A percentile compares a stretch with the other conserved stretches of the same genome.
Conservation (phyloP, 169 alveolate genomes). For the Theileria parva region DNA sequence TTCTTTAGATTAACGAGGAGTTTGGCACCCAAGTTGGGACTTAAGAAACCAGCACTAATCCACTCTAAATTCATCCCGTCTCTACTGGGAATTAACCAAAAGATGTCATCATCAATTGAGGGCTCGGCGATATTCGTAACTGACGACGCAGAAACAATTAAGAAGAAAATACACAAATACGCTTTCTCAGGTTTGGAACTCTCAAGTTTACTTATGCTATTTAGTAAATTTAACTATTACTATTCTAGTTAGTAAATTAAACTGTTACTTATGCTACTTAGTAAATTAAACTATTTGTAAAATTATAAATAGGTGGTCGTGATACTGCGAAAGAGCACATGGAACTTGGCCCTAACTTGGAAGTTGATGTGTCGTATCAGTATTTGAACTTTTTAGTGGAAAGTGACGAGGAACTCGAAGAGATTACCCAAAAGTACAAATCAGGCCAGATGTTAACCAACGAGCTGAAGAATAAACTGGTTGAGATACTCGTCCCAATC, state of each 20-base stretch:
- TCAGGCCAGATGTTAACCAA: constrained; percentile 96
- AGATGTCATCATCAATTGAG: constrained; percentile 76
- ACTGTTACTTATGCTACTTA: neutral
- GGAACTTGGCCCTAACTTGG: constrained; percentile 93
- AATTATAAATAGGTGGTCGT: constrained; percentile 83
- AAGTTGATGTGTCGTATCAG: constrained; percentile 96
- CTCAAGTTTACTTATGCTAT: neutral
- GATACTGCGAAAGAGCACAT: constrained; percentile 92
- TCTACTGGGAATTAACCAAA: constrained; percentile 81
- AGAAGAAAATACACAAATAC: constrained; percentile 92
- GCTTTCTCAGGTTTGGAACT: constrained; percentile 88
- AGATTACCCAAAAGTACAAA: constrained; percentile 89
- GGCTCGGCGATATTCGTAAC: constrained; percentile 91
- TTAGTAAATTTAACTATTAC: neutral
- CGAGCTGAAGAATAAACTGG: constrained; percentile 89
- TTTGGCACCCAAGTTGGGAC: constrained; percentile 93
- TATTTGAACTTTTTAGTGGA: constrained; percentile 89
- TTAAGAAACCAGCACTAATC: constrained; percentile 90
- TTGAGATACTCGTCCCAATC: constrained; percentile 80
- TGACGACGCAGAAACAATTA: constrained; percentile 91
- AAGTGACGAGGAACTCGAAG: constrained; percentile 92
- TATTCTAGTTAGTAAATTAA: neutral
- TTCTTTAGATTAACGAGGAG: constrained; percentile 98
- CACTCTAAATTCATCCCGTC: constrained; percentile 98
- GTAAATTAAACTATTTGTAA: neutral